These are phyloP conservation scores for Mrakia frigida DNA, from an alignment of 768 basidiomycete genomes.

Conservation along the genomic window DNA sequence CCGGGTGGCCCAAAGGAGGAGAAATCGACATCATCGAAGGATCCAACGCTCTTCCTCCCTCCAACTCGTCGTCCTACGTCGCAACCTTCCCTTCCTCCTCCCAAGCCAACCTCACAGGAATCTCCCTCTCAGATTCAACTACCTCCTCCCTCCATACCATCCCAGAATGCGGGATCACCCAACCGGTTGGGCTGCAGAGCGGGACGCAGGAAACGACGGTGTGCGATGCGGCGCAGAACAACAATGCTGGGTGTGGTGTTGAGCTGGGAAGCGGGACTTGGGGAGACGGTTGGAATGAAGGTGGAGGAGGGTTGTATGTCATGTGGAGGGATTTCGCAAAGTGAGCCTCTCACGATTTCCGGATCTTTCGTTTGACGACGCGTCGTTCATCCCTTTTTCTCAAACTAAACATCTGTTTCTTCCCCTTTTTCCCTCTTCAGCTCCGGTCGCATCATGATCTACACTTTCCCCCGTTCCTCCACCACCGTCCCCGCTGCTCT, in stretches of 20 bases:
- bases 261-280: conserved; percentile 37
- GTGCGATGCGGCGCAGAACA: conserved; percentile 45
- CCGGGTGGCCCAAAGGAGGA: conserved; percentile 42
- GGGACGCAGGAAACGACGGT: conserved; percentile 36
- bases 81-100: conserved; percentile 33
- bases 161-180: conserved; percentile 26
- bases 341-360: conserved; percentile 1
- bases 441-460: conserved; percentile 53
- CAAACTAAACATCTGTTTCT: too few species aligned
- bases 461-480: conserved; percentile 58
- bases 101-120: conserved; percentile 19
- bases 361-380: neutral
- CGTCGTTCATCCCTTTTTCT: neutral
- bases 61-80: conserved; percentile 37
- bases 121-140: conserved; percentile 21
- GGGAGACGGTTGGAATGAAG: conserved; percentile 46
- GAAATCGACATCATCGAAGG: conserved; percentile 45
- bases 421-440: neutral
- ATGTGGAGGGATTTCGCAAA: conserved; percentile 47
- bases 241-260: conserved; percentile 62
- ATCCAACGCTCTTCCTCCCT: conserved; percentile 39
- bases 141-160: conserved; percentile 40
- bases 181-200: conserved; percentile 34
- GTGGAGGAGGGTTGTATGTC: conserved; percentile 58
- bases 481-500: conserved; percentile 48